These are phyloP conservation scores for Aspergillus spinulosporus DNA, from an alignment of 2,329 filamentous ascomycete genomes.

Conservation along the genomic window DNA sequence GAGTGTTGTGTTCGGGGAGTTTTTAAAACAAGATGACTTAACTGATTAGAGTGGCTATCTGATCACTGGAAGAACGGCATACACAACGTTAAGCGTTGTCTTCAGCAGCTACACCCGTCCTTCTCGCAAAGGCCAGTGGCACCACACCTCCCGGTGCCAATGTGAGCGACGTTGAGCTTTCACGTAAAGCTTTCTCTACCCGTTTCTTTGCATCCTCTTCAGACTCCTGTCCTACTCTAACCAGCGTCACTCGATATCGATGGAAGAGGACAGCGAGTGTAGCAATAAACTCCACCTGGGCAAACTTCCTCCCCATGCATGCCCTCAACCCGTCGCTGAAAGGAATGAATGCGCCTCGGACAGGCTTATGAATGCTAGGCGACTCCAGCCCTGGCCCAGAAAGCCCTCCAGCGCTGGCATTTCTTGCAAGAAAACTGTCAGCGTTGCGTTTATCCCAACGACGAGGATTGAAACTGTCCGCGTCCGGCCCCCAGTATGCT, in stretches of 20 bases:
- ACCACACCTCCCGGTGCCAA: not conserved
- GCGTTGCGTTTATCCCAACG: conserved; percentile 26
- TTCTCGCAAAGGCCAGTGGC: not conserved
- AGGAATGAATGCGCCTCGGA: conserved; percentile 24
- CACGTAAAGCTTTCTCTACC: not conserved
- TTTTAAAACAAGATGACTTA: not conserved
- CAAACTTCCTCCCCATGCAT: conserved; percentile 29
- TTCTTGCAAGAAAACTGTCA: conserved; percentile 24
- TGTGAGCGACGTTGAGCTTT: not conserved
- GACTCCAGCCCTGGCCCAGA: conserved; percentile 14
- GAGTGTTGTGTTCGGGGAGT: not conserved
- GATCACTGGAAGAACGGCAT: not conserved
- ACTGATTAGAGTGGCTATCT: not conserved
- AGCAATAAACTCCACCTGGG: conserved; percentile 29
- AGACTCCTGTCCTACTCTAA: not conserved
- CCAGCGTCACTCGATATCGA: conserved; percentile 16
- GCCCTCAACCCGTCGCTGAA: conserved; percentile 27
- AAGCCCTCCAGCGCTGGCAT: conserved; percentile 18
- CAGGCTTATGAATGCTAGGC: conserved; percentile 21
- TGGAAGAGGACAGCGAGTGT: conserved; percentile 18
- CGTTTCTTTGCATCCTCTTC: not conserved
- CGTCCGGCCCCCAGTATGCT: conserved; percentile 27
- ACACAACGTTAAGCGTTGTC: too few species aligned
- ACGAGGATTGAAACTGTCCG: conserved; percentile 14
- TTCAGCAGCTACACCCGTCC: not conserved